Evolutionary conservation across 306 rosid genomes (phyloP), one percentile per base, ranked within the genome.

Genomic region (Fagus sylvatica): DNA sequence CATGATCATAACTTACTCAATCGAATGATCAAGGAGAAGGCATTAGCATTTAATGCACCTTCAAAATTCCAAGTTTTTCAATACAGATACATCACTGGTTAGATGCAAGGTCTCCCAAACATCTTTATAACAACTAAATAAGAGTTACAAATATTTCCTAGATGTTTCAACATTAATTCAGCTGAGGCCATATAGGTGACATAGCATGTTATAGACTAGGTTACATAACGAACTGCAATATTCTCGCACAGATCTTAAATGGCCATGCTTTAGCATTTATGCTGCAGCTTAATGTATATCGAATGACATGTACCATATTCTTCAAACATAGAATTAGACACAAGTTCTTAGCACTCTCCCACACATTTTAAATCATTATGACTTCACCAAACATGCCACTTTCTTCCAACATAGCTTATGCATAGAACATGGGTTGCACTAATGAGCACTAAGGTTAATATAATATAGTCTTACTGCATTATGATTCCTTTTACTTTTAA

Each of bases 401-500:
- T 59, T 57, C 84, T 84, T 85, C 87, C 84, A 87, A 77, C 76
- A 84, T 85, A 76, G 88, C 88, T 88, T 86, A 90, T 80, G 87
- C 89, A 93, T 80, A 86, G 85, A 87, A 84, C 65, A 83, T 62
- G 81, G 91, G 84, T 74, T 82, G 82, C 89, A 77, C 94, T 84
- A 80, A 85, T 79, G 84, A 90, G 89, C 83, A 79, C 97, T 83
- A 88, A 83, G 98, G 87, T 86, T 88, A 83, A 85, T 80, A 85
- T 84, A 87, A 86, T 69, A 86, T 66, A 88, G 90, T 86, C 94
- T 93, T 81, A 82, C 86, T 81, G 74, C 84, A 87, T 91, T 84
- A 89, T 79, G 84, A 85, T 84, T 86, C 37, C 15, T 40, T 22
- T 22, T 22, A 22, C 28, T 66, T 89, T 86, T 75, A 82, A 87